Evolutionary conservation across 768 basidiomycete species (phyloP), one percentile per base, ranked within the genome.

Genomic region (Mycena leptocephala): DNA sequence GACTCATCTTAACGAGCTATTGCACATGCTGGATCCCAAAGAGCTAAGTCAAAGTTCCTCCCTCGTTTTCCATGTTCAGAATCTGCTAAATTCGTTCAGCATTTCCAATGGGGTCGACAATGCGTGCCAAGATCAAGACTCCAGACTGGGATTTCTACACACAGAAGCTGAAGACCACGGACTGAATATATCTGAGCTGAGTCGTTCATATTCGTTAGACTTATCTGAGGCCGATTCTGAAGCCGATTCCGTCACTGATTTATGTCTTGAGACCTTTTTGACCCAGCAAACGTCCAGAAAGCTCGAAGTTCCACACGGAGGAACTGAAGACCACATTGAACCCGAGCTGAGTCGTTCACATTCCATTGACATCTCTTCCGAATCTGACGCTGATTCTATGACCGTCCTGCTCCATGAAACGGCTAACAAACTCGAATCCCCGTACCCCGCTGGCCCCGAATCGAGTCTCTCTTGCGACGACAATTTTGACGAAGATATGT

Each of bases 11-110:
- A 24, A 33, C 18, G 20, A 30, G 30, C 16, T 58, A 32, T 33
- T 58, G 32, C 6, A 9, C 32, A 33, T 9, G 5, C 5, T 58
- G 28, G 56, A 58, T 30, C 55, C 55, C 55, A 20, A 26, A 56
- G 55, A 56, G 55, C 56, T 58, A 24, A 58, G 56, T 58, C 56
- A 22, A 58, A 58, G 56, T 58, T 58, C 56, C 56, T 58, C 56
- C 35, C 35, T n/a, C n/a, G n/a, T n/a, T n/a, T n/a, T n/a, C n/a
- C n/a, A n/a, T n/a, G n/a, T n/a, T n/a, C n/a, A n/a, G 35, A 13
- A 37, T 6, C 35, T 37, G 35, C 35, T 37, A 37, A 37, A 37
- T 37, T 37, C 35, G 35, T 37, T 37, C 35, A 37, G 13, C 35
- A 37, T 37, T 37, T 37, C 35, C 13, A 13, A 37, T 37, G 35